Percentiles rank a stretch among this genome's conserved stretches.
Evolutionary conservation across 2,329 filamentous ascomycete genomes (phyloP).

Genomic region (Exophiala sp.): DNA sequence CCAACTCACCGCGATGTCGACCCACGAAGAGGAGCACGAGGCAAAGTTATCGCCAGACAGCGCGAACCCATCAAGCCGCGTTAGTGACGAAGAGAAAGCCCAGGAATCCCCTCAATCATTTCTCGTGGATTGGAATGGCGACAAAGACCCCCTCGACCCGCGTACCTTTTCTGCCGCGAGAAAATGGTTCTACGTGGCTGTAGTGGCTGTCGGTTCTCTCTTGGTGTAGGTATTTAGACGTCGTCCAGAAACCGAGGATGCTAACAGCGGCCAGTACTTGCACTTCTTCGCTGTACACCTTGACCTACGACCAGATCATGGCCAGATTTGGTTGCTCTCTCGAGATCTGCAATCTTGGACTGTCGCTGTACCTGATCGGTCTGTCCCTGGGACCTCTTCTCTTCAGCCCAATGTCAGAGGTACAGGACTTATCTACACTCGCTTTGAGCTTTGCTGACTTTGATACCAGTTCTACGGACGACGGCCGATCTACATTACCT

Average conservation of each 20-base stretch:
- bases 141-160: slow-evolving; percentile 26
- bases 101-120: slow-evolving; percentile 3
- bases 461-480: slow-evolving; percentile 66
- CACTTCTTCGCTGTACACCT: slow-evolving; percentile 77
- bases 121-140: slow-evolving; percentile 65
- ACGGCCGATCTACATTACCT: slow-evolving; percentile 68
- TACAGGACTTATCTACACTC: slow-evolving; percentile 31
- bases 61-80: not conserved
- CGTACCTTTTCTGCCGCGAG: slow-evolving; percentile 66
- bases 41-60: not conserved
- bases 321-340: slow-evolving; percentile 41
- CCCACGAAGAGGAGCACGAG: slow-evolving; percentile 1
- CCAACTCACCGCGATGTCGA: not conserved
- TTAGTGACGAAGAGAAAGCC: slow-evolving; percentile 1
- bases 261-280: slow-evolving; percentile 49
- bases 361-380: slow-evolving; percentile 17
- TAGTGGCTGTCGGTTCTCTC: slow-evolving; percentile 64
- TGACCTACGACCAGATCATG: slow-evolving; percentile 60
- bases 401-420: slow-evolving; percentile 51
- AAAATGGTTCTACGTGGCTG: slow-evolving; percentile 72
- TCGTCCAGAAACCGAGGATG: not conserved
- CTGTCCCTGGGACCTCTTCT: slow-evolving; percentile 19
- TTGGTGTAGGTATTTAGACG: slow-evolving; percentile 69
- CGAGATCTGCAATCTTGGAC: slow-evolving; percentile 37
- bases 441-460: slow-evolving; percentile 35